Conservation (phyloP, 768 basidiomycete species). For the Panaeolus cyanescens region DNA sequence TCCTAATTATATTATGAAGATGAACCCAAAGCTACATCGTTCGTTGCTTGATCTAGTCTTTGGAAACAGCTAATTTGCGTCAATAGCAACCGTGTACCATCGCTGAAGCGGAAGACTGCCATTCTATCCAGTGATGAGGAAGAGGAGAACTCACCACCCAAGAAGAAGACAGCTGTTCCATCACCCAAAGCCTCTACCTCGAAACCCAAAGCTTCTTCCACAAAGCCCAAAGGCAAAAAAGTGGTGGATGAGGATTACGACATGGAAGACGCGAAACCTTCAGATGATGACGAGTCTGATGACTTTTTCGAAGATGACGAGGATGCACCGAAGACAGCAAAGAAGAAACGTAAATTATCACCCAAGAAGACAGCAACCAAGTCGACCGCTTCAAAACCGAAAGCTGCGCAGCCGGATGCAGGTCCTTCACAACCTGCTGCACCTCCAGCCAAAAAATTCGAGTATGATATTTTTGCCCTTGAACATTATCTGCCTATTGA, state of each 20-base stretch:
- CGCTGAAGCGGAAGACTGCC: conserved; percentile 23
- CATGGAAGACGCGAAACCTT: conserved; percentile 17
- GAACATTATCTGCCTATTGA: background rate
- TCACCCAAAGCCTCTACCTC: conserved; percentile 21
- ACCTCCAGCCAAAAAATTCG: conserved; percentile 23
- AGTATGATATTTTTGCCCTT: conserved; percentile 19
- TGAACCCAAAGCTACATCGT: conserved; percentile 12
- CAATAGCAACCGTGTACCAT: conserved; percentile 10
- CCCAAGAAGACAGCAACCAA: conserved; percentile 21
- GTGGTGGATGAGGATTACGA: conserved; percentile 27
- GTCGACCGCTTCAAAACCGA: conserved; percentile 15
- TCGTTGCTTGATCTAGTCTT: background rate
- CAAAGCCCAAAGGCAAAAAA: conserved; percentile 23
- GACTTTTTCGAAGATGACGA: conserved; percentile 19
- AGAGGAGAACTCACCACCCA: conserved; percentile 38
- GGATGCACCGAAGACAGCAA: conserved; percentile 29
- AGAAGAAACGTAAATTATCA: conserved; percentile 20
- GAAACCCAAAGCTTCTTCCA: conserved; percentile 26
- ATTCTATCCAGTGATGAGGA: conserved; percentile 42
- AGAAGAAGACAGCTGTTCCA: conserved; percentile 39
- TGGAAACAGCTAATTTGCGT: background rate
- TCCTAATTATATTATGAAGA: conserved; percentile 4
- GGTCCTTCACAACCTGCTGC: conserved; percentile 14
- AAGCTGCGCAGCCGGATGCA: conserved; percentile 11
- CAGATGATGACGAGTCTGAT: conserved; percentile 5